Base-by-base conservation (phyloP, 306 rosid species). In the Quercus mongolica region DNA sequence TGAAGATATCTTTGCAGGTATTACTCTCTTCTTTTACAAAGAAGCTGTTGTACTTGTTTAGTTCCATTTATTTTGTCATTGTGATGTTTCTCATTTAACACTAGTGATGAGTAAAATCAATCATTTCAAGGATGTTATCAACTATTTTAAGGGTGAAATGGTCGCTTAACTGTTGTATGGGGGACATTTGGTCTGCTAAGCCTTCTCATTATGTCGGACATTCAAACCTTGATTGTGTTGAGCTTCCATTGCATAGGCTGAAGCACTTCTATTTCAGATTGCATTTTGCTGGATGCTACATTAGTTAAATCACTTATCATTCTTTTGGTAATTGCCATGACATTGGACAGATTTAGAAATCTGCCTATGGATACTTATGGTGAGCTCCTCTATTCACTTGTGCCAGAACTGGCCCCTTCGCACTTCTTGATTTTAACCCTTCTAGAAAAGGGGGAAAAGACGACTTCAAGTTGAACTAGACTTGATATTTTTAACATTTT, bases 1-100 rank as follows among this genome's bases (percentile, higher is more conserved):
- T 84, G 98, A 91, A 87, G 98, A 94, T 86, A 91, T 94, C 65
- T 94, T 2, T 84, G 86, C 99, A 58, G 99, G 99, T 91, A 62
- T 79, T 78, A 17, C 62, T 77, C 64, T 58, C 57, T 78, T 78
- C 52, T 26, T 21, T 2, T 74, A 35, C 23, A 41, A 56, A 73
- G 58, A 6, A 15, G 20, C 28, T 73, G 28, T 71, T 38, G 72
- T 5, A 46, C 15, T 49, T 21, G 41, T 46, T 74, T 54, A 46
- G 41, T 49, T 64, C 70, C 10, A 17, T 31, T 64, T 64, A 15
- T 64, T n/a, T 64, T 68, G 52, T 68, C 25, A 9, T 68, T n/a
- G 26, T 30, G 19, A 31, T 30, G 44, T 15, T 35, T 31, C 72
- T 68, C 51, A 8, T 19, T 33, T 38, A 35, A 68, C 11, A 31